phyloP scores from a whole-genome alignment of 169 alveolate genomes.

The Babesia ovata region DNA sequence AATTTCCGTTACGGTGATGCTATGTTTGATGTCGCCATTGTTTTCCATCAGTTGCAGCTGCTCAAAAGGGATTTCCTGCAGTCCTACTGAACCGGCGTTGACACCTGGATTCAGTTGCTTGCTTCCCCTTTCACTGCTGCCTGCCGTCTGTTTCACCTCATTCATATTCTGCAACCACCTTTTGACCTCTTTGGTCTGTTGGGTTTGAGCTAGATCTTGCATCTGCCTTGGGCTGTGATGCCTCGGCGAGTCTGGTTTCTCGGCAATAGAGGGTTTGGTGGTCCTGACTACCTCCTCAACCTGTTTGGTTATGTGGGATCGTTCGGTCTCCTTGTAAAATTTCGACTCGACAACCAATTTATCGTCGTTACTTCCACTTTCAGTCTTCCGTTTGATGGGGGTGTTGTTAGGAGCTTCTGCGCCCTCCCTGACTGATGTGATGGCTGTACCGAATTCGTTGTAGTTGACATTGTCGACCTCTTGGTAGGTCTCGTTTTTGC shows the following conservation, averaged over 20 bases:
- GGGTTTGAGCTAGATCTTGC: background rate
- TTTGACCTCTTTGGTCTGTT: background rate
- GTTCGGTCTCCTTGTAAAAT: background rate
- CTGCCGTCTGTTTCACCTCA: background rate
- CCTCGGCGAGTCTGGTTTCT: background rate
- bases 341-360: background rate
- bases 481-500: slow-evolving; percentile 80
- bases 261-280: background rate
- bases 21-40: no score
- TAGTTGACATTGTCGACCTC: slow-evolving; percentile 79
- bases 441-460: slow-evolving; percentile 5
- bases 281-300: background rate
- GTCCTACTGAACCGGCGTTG: no score
- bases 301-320: background rate
- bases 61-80: no score
- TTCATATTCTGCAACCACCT: background rate
- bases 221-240: background rate
- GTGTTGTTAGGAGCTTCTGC: slow-evolving; percentile 30
- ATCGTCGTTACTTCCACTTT: background rate
- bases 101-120: background rate
- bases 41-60: no score
- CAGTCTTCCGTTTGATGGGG: slow-evolving; percentile 13
- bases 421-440: slow-evolving; percentile 3
- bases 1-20: slow-evolving; percentile 5
- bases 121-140: background rate